phyloP scores from a whole-genome alignment of 192 early-diverging fungal genomes.

The Backusella parvicylindrica region DNA sequence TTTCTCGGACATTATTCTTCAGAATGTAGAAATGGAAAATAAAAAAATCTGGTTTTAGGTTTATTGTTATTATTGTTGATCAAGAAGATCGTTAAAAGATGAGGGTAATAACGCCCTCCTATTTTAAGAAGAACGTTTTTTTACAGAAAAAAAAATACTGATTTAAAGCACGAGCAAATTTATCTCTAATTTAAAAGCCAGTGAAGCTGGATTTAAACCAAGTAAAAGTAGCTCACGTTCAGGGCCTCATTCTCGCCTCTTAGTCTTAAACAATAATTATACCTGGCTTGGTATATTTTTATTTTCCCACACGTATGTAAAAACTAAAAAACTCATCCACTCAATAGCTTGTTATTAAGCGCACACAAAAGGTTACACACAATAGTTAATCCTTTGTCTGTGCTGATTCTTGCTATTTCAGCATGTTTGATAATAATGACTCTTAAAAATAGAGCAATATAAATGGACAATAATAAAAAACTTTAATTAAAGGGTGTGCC shows the following conservation, averaged over 20 bases:
- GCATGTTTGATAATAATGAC: background rate
- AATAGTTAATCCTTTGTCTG: background rate
- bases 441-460: background rate
- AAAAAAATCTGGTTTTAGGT: background rate
- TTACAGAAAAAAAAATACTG: background rate
- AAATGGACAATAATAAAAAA: background rate
- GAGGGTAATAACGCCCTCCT: background rate
- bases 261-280: slow-evolving; percentile 2
- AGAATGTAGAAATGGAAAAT: background rate
- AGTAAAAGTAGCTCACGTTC: background rate
- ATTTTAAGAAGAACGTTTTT: background rate
- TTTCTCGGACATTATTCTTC: background rate
- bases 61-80: background rate
- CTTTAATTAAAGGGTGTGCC: background rate
- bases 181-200: background rate
- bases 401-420: background rate
- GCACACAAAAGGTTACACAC: background rate
- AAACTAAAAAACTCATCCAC: background rate
- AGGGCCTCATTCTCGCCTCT: background rate
- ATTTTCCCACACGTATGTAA: background rate
- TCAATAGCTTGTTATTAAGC: background rate
- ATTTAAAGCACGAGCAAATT: slow-evolving; percentile 1
- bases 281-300: background rate
- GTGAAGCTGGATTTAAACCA: background rate
- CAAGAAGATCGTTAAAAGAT: background rate